Conservation (phyloP, 1,139 yeast genomes). For the Arxiozyma heterogenica region DNA sequence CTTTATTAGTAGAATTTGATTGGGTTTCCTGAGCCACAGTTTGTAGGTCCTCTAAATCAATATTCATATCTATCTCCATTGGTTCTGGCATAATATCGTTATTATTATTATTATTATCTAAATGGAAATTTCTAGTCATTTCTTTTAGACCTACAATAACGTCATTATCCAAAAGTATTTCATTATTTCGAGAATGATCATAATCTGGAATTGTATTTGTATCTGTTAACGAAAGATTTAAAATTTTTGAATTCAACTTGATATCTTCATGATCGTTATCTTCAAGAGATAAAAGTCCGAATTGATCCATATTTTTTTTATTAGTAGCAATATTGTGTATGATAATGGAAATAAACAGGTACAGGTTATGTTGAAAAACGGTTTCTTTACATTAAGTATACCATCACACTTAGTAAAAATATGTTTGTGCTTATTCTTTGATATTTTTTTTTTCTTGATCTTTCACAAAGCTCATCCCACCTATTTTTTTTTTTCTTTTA, state of each 20-base stretch:
- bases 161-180: background rate
- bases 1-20: too few species aligned
- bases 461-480: background rate
- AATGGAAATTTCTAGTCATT: constrained; percentile 5
- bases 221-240: constrained; percentile 5
- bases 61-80: constrained; percentile 5
- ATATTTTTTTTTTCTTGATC: background rate
- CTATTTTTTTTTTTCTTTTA: background rate
- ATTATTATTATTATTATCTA: background rate
- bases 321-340: background rate
- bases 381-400: background rate
- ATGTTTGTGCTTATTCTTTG: too few species aligned
- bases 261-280: constrained; percentile 4
- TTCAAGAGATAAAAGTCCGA: background rate
- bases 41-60: constrained; percentile 5
- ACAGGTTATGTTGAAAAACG: too few species aligned
- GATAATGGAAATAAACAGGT: background rate
- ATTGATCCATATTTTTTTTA: background rate
- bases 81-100: background rate
- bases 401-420: background rate
- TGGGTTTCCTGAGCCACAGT: background rate
- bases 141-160: background rate
- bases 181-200: background rate
- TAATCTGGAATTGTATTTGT: background rate
- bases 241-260: constrained; percentile 2